A percentile compares a stretch with the other conserved stretches of the same genome.
Conservation (phyloP, 192 early-diverging fungal species). For the Paraglomus brasilianum region DNA sequence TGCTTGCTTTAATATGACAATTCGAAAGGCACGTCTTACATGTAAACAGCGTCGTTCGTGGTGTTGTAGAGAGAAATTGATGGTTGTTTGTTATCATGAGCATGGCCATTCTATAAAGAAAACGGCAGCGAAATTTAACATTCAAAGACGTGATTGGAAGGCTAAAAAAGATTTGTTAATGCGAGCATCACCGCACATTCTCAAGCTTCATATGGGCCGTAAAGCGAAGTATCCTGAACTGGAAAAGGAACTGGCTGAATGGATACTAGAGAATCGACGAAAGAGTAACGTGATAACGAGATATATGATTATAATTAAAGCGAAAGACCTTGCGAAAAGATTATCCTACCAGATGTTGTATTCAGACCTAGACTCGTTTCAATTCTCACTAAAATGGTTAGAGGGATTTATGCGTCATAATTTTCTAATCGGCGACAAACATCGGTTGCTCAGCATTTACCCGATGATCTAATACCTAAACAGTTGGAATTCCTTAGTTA, state of each 20-base stretch:
- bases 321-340: not conserved
- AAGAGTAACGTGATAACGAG: not conserved
- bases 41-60: too few relatives aligned
- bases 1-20: too few relatives aligned
- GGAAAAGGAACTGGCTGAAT: not conserved
- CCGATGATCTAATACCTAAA: not conserved
- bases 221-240: not conserved
- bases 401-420: slow-evolving; percentile 13
- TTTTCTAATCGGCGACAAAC: not conserved
- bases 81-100: too few relatives aligned
- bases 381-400: slow-evolving; percentile 4
- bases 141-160: not conserved
- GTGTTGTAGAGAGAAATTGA: too few relatives aligned
- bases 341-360: not conserved
- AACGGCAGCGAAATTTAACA: slow-evolving; percentile 10
- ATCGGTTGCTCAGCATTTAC: not conserved
- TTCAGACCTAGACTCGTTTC: not conserved
- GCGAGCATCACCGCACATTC: too few relatives aligned
- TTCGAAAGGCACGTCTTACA: too few relatives aligned
- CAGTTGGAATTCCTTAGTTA: slow-evolving; percentile 14
- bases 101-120: too few relatives aligned
- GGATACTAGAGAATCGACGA: not conserved
- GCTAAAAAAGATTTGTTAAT: not conserved
- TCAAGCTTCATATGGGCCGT: not conserved
- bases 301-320: slow-evolving; percentile 10